phyloP scores from a whole-genome alignment of 2,329 filamentous ascomycete genomes.

The Myriosclerotinia scirpicola region DNA sequence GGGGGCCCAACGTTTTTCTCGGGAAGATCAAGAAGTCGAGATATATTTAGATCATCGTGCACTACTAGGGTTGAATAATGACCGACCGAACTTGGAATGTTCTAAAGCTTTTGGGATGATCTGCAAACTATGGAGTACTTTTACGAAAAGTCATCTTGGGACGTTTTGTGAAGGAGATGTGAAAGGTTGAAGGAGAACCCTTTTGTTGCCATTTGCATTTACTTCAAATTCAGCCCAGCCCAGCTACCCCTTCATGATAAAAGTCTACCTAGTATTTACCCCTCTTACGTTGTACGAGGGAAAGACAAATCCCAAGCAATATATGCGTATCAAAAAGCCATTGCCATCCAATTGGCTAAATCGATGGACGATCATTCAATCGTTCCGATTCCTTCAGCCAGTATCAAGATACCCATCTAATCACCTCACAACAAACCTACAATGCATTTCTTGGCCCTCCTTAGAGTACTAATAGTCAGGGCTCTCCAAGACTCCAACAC shows the following conservation, averaged over 20 bases:
- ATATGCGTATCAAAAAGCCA: background rate
- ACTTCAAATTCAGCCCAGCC: background rate
- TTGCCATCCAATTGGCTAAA: background rate
- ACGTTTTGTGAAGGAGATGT: background rate
- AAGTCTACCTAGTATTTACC: background rate
- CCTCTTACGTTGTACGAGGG: conserved; percentile 4
- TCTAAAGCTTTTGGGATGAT: conserved; percentile 4
- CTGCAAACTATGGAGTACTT: background rate
- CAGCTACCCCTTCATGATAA: background rate
- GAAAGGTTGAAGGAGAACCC: background rate
- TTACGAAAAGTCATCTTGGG: too few relatives aligned
- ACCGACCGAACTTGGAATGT: background rate
- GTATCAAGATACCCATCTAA: background rate
- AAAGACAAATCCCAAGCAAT: background rate
- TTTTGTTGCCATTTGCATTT: background rate
- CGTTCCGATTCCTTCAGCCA: background rate
- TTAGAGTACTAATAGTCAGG: background rate
- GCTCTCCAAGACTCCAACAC: too few relatives aligned
- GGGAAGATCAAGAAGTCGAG: background rate
- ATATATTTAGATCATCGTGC: conserved; percentile 6
- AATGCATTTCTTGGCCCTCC: conserved; percentile 2
- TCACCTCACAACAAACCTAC: background rate
- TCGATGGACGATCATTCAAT: background rate
- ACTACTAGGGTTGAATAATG: background rate
- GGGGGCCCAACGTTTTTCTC: background rate